Conservation (phyloP, 805 yeast genomes). For the Hanseniaspora clermontiae region DNA sequence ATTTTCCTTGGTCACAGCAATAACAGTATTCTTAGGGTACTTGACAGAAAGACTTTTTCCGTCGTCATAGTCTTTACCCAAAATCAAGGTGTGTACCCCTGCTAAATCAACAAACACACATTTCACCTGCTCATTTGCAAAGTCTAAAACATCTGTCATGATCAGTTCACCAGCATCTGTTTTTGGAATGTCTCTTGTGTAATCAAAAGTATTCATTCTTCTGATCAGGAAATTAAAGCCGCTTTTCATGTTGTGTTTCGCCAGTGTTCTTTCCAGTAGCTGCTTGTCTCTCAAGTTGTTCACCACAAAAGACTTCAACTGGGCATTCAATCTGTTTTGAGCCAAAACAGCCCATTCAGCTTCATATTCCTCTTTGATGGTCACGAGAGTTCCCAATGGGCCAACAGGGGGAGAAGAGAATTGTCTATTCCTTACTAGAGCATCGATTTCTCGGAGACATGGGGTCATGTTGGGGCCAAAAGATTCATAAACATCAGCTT, state of each 20-base stretch:
- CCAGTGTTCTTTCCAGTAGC: constrained; percentile 29
- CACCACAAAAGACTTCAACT: constrained; percentile 56
- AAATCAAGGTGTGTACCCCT: constrained; percentile 44
- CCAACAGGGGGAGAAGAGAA: constrained; percentile 56
- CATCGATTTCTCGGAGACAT: constrained; percentile 33
- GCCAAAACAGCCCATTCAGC: constrained; percentile 46
- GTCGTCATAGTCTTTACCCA: constrained; percentile 38
- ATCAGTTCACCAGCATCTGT: constrained; percentile 27
- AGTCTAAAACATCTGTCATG: constrained; percentile 47
- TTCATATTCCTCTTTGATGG: constrained; percentile 41
- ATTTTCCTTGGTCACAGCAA: constrained; percentile 3
- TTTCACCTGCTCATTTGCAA: constrained; percentile 42
- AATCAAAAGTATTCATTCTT: constrained; percentile 34
- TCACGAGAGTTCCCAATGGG: constrained; percentile 57
- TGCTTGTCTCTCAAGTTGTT: constrained; percentile 47
- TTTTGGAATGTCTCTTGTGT: constrained; percentile 33
- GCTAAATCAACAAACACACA: constrained; percentile 53
- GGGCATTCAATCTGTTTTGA: constrained; percentile 40
- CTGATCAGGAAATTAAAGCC: constrained; percentile 14
- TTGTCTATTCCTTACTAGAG: constrained; percentile 19
- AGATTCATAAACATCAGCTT: constrained; percentile 29
- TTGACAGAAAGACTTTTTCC: constrained; percentile 37
- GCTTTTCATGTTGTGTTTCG: constrained; percentile 18
- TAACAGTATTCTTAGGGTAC: constrained; percentile 18
- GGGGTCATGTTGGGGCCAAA: constrained; percentile 38